Percentiles rank a stretch among this genome's conserved stretches.
Conservation (phyloP, 106 monocot species). For the Xerophyta viscosa region DNA sequence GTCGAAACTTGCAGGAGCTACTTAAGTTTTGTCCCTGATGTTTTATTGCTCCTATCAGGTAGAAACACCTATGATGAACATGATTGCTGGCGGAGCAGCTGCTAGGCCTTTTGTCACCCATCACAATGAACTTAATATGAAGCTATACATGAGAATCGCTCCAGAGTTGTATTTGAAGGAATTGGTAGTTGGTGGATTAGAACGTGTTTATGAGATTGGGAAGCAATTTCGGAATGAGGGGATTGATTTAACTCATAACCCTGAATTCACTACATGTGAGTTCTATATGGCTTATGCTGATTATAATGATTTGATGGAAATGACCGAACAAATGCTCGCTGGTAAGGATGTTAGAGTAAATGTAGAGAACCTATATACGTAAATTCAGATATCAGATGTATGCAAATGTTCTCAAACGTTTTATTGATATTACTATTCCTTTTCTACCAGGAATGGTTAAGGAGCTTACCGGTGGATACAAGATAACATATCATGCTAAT, state of each 20-base stretch:
- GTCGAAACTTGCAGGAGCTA: too few relatives aligned
- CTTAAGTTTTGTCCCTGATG: not conserved
- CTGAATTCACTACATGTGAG: slow-evolving; percentile 97
- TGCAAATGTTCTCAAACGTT: too few relatives aligned
- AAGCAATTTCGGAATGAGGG: slow-evolving; percentile 98
- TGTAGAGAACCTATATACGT: too few relatives aligned
- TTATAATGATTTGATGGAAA: slow-evolving; percentile 84
- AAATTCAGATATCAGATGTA: too few relatives aligned
- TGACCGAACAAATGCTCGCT: slow-evolving; percentile 82
- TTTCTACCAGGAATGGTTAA: slow-evolving; percentile 71
- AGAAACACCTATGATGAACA: slow-evolving; percentile 99
- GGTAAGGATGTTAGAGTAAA: slow-evolving; percentile 36
- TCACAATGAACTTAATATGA: slow-evolving; percentile 94
- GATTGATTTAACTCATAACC: slow-evolving; percentile 97
- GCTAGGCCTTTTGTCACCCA: slow-evolving; percentile 86
- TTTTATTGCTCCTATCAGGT: slow-evolving; percentile 43
- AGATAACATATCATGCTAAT: slow-evolving; percentile 83
- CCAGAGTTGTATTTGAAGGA: slow-evolving; percentile 89
- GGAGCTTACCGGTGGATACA: slow-evolving; percentile 88
- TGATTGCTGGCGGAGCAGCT: slow-evolving; percentile 96
- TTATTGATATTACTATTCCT: too few relatives aligned
- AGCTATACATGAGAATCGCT: slow-evolving; percentile 84
- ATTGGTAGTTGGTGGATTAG: slow-evolving; percentile 80
- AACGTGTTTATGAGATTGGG: slow-evolving; percentile 95
- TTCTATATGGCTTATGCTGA: slow-evolving; percentile 99